Evolutionary conservation across 306 rosid genomes (phyloP).

Genomic region (Psophocarpus tetragonolobus): DNA sequence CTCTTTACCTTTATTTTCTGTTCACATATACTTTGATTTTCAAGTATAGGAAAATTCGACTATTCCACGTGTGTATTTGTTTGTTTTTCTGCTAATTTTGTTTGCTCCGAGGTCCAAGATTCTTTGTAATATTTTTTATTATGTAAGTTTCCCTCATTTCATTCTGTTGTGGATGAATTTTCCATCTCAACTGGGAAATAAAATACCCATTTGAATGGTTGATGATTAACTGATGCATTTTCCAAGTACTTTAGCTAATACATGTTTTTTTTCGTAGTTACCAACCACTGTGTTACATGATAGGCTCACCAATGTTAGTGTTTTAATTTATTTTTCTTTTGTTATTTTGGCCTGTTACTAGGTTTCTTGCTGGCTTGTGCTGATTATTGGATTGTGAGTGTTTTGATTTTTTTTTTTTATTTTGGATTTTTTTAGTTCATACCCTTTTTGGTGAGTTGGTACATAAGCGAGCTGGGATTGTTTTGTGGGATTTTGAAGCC

Average conservation of each 20-base stretch:
- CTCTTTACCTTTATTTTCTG: slow-evolving; percentile 22
- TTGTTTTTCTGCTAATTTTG: neutral
- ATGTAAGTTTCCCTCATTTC: neutral
- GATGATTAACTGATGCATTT: neutral
- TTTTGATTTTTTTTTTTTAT: too few relatives aligned
- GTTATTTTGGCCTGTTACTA: neutral
- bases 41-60: neutral
- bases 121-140: neutral
- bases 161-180: neutral
- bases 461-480: neutral
- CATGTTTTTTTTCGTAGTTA: neutral
- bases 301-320: neutral
- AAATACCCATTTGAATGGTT: neutral
- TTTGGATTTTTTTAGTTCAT: neutral
- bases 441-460: neutral
- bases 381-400: neutral
- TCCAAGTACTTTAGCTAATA: neutral
- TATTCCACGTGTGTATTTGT: slow-evolving; percentile 15
- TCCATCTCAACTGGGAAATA: neutral
- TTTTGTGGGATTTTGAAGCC: neutral
- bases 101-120: too few relatives aligned
- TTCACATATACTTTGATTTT: slow-evolving; percentile 23
- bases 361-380: neutral
- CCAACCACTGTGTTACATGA: neutral
- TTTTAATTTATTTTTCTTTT: neutral